Evolutionary conservation across 768 basidiomycete species (phyloP), one percentile per base, ranked within the genome.

Genomic region (Lactarius sanguifluus): DNA sequence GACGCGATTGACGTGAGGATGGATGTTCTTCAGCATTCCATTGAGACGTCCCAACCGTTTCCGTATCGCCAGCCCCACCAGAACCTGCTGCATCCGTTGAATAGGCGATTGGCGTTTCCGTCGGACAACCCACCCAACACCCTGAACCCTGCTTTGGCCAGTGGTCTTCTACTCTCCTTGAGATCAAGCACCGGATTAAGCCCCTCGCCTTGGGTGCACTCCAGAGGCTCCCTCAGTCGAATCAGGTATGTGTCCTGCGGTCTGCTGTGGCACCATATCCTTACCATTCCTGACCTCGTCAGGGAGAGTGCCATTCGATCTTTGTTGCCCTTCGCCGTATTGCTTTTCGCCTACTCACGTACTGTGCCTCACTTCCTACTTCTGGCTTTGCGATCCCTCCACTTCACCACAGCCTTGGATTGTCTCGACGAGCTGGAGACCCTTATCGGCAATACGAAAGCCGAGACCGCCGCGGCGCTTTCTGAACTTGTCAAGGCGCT

Each of bases 401-500:
- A 62, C 4, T 59, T 55, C 25, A 59, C 50, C 1, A 30, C 5
- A 4, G 66, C 66, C 20, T 59, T 67, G 32, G 57, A 64, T 32
- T 64, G 32, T 25, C 36, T 64, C 3, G 52, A 64, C 13, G 57
- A 63, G 5, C 5, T 63, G 5, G 32, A 55, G 15, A 40, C 4
- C 36, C 5, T 58, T 34, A 34, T 12, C 5, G 34, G 23, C 28
- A 45, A 45, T 1, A 28, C 34, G 2, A 38, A 59, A 36, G 15
- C 12, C 18, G 10, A 8, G 41, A 55, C 59, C 25, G 50, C 58
- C 5, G 40, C 6, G 8, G 28, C 45, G 52, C 40, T 55, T 45
- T 18, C 34, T 9, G 57, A 59, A 32, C 62, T 67, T 13, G 41
- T 41, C 6, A 57, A 67, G 38, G 61, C 66, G 20, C 41, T 63